Conservation (phyloP, 108 stramenopile species). For the Phaeodactylum tricornutum region DNA sequence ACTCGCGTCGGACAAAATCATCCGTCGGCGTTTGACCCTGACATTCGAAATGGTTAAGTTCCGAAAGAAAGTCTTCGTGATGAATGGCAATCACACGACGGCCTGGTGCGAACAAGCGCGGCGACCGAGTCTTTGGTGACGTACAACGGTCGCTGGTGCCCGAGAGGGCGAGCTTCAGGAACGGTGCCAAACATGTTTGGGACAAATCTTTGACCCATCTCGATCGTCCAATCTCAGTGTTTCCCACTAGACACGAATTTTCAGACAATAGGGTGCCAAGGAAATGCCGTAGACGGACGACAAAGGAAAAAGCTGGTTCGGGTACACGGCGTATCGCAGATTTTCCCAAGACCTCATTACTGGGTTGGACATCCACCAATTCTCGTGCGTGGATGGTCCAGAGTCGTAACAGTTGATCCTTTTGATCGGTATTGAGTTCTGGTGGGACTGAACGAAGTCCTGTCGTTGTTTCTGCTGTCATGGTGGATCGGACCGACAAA, state of each 20-base stretch:
- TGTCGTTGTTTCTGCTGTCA: no score
- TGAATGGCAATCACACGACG: slow-evolving; percentile 26
- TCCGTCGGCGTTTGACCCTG: slow-evolving; percentile 13
- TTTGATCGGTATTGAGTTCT: slow-evolving; percentile 12
- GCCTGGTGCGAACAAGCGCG: no score
- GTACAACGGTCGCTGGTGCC: slow-evolving; percentile 12
- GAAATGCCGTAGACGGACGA: slow-evolving; percentile 23
- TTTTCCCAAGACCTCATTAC: not conserved
- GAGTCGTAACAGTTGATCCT: slow-evolving; percentile 19
- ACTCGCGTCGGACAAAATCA: slow-evolving; percentile 11
- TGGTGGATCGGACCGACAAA: no score
- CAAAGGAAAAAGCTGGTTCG: slow-evolving; percentile 1
- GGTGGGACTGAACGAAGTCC: not conserved
- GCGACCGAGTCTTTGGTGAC: no score
- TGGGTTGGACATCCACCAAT: slow-evolving; percentile 5
- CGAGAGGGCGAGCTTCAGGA: not conserved
- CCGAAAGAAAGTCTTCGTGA: slow-evolving; percentile 27
- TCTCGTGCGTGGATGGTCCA: slow-evolving; percentile 29
- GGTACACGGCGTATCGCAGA: slow-evolving; percentile 1
- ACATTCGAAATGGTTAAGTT: slow-evolving; percentile 35
- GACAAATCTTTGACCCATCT: not conserved
- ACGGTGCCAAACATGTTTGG: not conserved
- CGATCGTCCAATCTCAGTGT: not conserved
- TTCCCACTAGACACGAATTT: not conserved
- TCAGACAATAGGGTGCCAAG: slow-evolving; percentile 14